Base-by-base conservation (phyloP, 2,329 filamentous ascomycete genomes). In the Xylariales sp. region DNA sequence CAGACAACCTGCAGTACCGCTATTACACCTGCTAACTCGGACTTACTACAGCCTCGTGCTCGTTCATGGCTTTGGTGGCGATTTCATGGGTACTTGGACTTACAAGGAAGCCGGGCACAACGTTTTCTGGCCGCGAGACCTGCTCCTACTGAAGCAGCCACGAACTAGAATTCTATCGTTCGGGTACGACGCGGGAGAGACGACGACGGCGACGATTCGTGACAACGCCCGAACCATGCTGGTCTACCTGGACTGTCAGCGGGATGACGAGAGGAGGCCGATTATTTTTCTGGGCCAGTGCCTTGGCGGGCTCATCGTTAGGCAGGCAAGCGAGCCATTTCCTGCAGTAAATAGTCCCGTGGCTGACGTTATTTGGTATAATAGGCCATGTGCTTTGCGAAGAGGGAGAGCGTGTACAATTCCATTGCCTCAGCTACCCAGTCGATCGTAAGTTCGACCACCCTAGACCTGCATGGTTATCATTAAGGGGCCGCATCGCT, bases 211-310 rank as follows among this genome's bases (percentile, higher is more conserved):
- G 1, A 53, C 16, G 7, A 62, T 62, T 46, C 50, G 59, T 23
- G 50, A 43, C 50, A 28, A 62, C 30, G 49, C 59, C n/a, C 36
- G 32, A 10, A 48, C 32, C 30, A 34, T 62, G 36, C 8, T 55
- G 10, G 34, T 4, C 16, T 62, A 18, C 10, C 50, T 62, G n/a
- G 28, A 30, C 4, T 5, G 4, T 16, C 28, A 48, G 41, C 36
- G 59, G 18, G 58, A 45, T 0, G 58, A 6, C n/a, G 18, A 46
- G 30, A 48, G 8, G n/a, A 55, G 59, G 5, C 59, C 59, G 10
- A 52, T 62, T 9, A 41, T 62, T 41, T 62, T 62, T 23, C 50
- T 62, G 9, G 59, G 59, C 30, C 59, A 62, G 14, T 62, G 59
- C 23, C 59, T 62, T 32, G 59, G 59, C 3, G 59, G 59, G 3